Conservation (phyloP, 345 rosid genomes). For the Murraya koenigii region DNA sequence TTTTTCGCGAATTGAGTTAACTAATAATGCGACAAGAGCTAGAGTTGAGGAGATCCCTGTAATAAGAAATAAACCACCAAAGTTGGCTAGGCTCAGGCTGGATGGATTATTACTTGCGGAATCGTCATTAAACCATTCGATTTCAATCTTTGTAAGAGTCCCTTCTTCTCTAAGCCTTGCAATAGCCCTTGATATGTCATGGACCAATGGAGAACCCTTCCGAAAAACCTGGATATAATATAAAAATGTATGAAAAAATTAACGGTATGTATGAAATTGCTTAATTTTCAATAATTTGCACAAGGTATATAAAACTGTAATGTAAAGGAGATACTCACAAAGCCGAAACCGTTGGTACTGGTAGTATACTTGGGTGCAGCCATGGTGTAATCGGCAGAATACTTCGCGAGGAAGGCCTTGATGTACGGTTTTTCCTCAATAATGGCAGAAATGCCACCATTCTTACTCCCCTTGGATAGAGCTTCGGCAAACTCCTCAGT, state of each 20-base stretch:
- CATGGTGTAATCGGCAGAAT: background rate
- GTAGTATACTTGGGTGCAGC: background rate
- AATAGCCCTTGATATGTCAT: background rate
- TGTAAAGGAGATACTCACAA: background rate
- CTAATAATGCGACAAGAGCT: constrained; percentile 14
- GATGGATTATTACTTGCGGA: background rate
- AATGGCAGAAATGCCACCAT: constrained; percentile 33
- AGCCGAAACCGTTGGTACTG: constrained; percentile 5
- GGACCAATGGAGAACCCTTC: constrained; percentile 5
- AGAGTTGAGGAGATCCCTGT: constrained; percentile 21
- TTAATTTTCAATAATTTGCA: no score
- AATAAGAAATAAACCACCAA: constrained; percentile 34
- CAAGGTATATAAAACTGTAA: no score
- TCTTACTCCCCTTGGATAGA: background rate
- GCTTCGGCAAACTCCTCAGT: background rate
- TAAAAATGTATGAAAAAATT: no score
- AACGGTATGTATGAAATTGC: no score
- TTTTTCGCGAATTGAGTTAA: background rate
- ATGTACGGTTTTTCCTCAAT: constrained; percentile 36
- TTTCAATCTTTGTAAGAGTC: background rate
- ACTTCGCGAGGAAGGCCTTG: background rate
- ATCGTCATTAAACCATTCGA: background rate
- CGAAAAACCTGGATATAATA: background rate
- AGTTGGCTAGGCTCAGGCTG: constrained; percentile 6
- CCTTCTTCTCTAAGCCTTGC: constrained; percentile 1